Conservation (phyloP, 345 rosid species). For the Gossypium longicalyx region DNA sequence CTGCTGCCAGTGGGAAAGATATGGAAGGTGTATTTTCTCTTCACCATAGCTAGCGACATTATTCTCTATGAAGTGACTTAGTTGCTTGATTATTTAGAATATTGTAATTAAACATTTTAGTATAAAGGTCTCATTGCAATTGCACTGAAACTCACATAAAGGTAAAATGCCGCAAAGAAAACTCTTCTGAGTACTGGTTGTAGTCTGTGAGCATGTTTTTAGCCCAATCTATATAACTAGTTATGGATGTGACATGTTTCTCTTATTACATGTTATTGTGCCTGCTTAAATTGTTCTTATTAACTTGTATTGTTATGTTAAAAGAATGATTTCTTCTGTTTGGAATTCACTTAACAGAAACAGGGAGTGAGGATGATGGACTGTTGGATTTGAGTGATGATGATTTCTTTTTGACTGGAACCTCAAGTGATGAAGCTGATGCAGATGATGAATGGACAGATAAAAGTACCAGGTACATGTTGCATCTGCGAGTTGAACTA, state of each 20-base stretch:
- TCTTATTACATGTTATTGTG: neutral
- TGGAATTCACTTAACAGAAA: constrained; percentile 47
- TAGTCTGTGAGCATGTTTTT: neutral
- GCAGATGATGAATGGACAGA: constrained; percentile 99
- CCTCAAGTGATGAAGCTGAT: constrained; percentile 96
- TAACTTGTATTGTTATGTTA: neutral
- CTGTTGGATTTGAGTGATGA: constrained; percentile 92
- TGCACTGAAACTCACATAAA: neutral
- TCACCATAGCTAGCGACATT: neutral
- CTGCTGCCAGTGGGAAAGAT: constrained; percentile 97
- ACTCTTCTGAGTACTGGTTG: neutral
- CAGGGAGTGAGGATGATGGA: constrained; percentile 99
- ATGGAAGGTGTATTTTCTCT: constrained; percentile 66
- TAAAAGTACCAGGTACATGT: constrained; percentile 76
- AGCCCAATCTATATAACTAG: neutral
- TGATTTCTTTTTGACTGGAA: constrained; percentile 83
- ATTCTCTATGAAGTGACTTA: neutral
- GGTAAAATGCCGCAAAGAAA: neutral
- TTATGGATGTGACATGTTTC: neutral
- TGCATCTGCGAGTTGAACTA: neutral
- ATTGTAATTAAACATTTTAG: neutral
- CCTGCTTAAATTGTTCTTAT: constrained; percentile 3
- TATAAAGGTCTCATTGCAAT: neutral
- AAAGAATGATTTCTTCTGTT: constrained; percentile 13
- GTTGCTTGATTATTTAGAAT: neutral